A percentile compares a stretch with the other conserved stretches of the same genome.
These are phyloP conservation scores for Magnaporthales sp. DNA, from an alignment of 2,329 filamentous ascomycete genomes.

Conservation along the genomic window DNA sequence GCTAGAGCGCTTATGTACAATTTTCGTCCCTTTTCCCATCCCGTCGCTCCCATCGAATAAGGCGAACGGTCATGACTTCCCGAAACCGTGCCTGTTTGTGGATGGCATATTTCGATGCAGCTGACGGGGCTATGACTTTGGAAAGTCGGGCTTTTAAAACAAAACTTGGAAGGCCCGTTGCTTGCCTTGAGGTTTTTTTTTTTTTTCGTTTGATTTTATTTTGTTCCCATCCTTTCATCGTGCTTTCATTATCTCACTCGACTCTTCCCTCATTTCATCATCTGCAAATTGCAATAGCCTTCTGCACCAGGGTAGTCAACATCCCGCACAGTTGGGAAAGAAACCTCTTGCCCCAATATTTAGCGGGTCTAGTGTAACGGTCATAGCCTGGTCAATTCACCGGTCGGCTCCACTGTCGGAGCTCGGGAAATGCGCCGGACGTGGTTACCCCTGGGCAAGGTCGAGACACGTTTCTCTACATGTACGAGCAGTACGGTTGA, in stretches of 20 bases:
- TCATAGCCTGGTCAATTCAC: background rate
- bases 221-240: background rate
- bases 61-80: too few species aligned
- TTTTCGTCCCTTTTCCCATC: background rate
- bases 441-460: background rate
- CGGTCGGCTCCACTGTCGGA: background rate
- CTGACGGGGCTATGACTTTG: background rate
- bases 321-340: background rate
- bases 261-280: background rate
- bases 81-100: background rate
- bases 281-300: background rate
- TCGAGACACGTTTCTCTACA: background rate
- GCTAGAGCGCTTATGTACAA: too few species aligned
- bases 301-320: background rate
- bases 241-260: background rate
- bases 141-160: background rate
- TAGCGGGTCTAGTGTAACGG: background rate
- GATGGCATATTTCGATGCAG: background rate
- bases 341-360: background rate
- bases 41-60: too few species aligned
- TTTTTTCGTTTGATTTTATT: too few species aligned
- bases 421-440: background rate
- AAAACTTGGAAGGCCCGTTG: background rate
- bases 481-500: background rate
- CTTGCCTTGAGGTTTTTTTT: background rate